Base-by-base conservation (phyloP, 352 stramenopile genomes). In the Phytophthora sojae region DNA sequence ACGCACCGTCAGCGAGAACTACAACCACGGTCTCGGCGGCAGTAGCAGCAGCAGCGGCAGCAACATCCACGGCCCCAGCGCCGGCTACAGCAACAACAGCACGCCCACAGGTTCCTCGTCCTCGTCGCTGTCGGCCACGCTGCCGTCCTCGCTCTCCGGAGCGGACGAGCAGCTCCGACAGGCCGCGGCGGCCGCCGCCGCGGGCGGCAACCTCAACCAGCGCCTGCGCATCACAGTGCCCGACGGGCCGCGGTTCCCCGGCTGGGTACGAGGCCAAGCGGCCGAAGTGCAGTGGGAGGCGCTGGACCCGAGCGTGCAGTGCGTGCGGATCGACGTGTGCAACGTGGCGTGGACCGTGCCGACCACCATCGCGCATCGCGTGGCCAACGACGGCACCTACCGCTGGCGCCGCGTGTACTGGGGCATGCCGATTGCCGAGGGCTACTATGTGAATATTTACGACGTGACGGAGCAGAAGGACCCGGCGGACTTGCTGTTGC, bases 391-490 rank as follows among this genome's bases (percentile, higher is more conserved):
- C 50, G 89, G 89, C 61, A 77, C 67, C 19, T 92, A 88, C 66
- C 74, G 85, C 55, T 96, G 89, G 89, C 83, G 80, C 37, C 83
- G 84, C 30, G 89, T 96, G 57, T 91, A 93, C 52, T 96, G 89
- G 89, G 89, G 89, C 61, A 89, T 96, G 86, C 89, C 89, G 14
- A 96, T 94, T 64, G 83, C 77, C 42, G 85, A 92, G 57, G 86
- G 85, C 64, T 96, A 96, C 79, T 96, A 92, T 78, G 80, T 96
- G 59, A 95, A 95, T 76, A 91, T 95, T 74, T 96, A 95, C 79
- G 88, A 92, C 73, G 85, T 87, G 53, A 90, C 84, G 47, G 79
- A 88, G 59, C 71, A 88, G 64, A 73, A 76, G 56, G 75, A 82
- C 51, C 69, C 75, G 35, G 71, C 65, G 26, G 68, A 80, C 45